Base-by-base conservation (phyloP, 768 basidiomycete genomes). In the Panaeolus cyanescens region DNA sequence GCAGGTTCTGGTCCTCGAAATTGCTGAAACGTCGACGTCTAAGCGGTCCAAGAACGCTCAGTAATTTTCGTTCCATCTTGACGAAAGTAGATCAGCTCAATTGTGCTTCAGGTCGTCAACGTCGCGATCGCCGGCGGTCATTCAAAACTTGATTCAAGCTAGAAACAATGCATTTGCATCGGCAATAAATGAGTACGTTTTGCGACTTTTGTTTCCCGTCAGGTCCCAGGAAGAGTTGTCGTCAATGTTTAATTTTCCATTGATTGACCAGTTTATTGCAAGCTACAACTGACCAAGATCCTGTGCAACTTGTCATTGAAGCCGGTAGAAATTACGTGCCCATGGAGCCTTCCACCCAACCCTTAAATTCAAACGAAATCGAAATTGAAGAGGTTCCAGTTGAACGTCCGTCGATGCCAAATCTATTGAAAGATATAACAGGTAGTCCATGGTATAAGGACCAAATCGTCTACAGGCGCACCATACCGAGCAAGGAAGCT, bases 241-340 rank as follows among this genome's bases (percentile, higher is more conserved):
- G n/a, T n/a, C n/a, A 50, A 30, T 7, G 28, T 12, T 45, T 22
- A 50, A 37, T 28, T 39, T 50, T 22, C 15, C n/a, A 15, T n/a
- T 36, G 2, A 32, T 53, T 55, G 30, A 34, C 34, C 59, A 93
- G 92, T 61, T 79, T 93, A 34, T 72, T 93, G 19, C 65, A 71
- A 7, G 86, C 90, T 7, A 80, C 83, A 12, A 71, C 80, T 2
- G 71, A 66, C 0, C 88, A 88, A 22, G 89, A 93, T 67, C 83
- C 93, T 0, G 83, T 86, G 1, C 64, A 68, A 13, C 71, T 94
- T 9, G 71, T 96, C 6, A 81, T 87, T 70, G 81, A 83, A 5
- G 92, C 91, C 22, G 89, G 87, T 2, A 79, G 78, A 25, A 86
- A 86, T 28, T 87, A 91, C 64, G 79, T 95, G 9, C 94, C 94